Percentiles rank a stretch among this genome's conserved stretches.
phyloP scores from a whole-genome alignment of 495 filamentous ascomycete species.

The Glarea lozoyensis region DNA sequence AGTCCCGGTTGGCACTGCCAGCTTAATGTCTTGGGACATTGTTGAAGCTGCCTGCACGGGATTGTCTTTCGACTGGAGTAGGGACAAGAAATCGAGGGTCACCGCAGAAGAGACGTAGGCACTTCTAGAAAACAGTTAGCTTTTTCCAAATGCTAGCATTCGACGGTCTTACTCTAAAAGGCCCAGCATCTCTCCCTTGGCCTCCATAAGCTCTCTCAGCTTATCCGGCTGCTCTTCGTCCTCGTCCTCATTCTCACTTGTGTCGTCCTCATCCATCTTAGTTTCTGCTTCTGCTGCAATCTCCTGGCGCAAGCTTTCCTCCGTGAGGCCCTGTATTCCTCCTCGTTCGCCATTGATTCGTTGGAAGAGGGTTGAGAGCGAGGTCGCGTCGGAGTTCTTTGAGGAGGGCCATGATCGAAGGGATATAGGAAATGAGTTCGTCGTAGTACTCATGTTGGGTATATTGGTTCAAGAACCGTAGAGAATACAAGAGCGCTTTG shows the following conservation, averaged over 20 bases:
- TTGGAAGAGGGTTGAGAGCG: conserved; percentile 58
- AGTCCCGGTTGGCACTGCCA: conserved; percentile 60
- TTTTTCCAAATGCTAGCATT: neutral
- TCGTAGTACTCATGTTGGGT: conserved; percentile 30
- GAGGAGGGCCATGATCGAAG: conserved; percentile 49
- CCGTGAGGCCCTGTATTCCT: conserved; percentile 60
- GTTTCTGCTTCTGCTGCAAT: conserved; percentile 39
- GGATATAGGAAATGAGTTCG: conserved; percentile 49
- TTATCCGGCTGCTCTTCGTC: conserved; percentile 18
- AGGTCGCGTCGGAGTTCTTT: conserved; percentile 31
- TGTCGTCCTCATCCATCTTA: conserved; percentile 27
- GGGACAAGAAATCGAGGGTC: conserved; percentile 75
- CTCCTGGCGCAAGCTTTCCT: conserved; percentile 50
- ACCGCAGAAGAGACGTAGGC: conserved; percentile 59
- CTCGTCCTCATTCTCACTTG: conserved; percentile 19
- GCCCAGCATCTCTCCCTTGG: conserved; percentile 44
- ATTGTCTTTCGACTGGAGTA: conserved; percentile 69
- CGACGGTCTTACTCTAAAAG: conserved; percentile 35
- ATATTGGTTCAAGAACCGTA: no score
- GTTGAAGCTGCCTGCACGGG: conserved; percentile 58
- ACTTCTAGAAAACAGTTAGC: conserved; percentile 29
- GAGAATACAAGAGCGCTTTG: no score
- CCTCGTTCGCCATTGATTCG: conserved; percentile 69
- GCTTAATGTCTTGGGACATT: conserved; percentile 60
- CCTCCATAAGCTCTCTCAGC: conserved; percentile 30